phyloP scores from a whole-genome alignment of 768 basidiomycete species.

The Lanmaoa rubissima region DNA sequence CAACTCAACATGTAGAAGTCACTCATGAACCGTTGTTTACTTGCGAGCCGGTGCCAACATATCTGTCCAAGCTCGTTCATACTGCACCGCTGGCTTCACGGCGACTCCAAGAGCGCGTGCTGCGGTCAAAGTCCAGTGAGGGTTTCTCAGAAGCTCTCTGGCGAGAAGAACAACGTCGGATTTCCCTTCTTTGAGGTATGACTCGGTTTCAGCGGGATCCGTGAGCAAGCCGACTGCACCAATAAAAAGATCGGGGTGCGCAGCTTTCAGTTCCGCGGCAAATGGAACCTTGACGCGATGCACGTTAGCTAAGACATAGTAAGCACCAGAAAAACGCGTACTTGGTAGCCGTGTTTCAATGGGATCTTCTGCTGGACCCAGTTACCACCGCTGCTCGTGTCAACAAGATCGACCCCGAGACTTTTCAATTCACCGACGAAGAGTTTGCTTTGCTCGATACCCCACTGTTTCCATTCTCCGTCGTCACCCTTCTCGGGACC shows the following conservation, averaged over 20 bases:
- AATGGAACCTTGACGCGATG: slow-evolving; percentile 53
- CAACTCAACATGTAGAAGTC: neutral
- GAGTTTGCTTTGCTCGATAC: slow-evolving; percentile 70
- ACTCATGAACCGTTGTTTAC: neutral
- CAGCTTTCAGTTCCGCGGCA: slow-evolving; percentile 62
- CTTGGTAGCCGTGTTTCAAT: slow-evolving; percentile 58
- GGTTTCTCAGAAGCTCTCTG: slow-evolving; percentile 62
- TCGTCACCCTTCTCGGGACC: slow-evolving; percentile 51
- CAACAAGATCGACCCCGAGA: slow-evolving; percentile 73
- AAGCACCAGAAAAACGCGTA: slow-evolving; percentile 16
- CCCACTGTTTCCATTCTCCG: slow-evolving; percentile 67
- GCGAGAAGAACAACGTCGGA: slow-evolving; percentile 70
- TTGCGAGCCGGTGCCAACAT: slow-evolving; percentile 29
- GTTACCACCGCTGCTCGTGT: slow-evolving; percentile 68
- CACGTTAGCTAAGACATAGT: neutral
- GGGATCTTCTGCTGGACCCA: slow-evolving; percentile 58
- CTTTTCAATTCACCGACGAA: slow-evolving; percentile 54
- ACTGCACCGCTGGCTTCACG: slow-evolving; percentile 72
- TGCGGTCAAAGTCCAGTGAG: slow-evolving; percentile 61
- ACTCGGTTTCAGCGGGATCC: slow-evolving; percentile 55
- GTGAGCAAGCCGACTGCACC: slow-evolving; percentile 76
- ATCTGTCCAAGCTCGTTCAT: slow-evolving; percentile 55
- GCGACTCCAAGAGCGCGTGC: slow-evolving; percentile 62
- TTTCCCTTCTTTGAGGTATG: slow-evolving; percentile 61
- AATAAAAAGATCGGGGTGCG: slow-evolving; percentile 51